Base-by-base conservation (phyloP, 176 grass and related monocot genomes). In the Microstegium vimineum region DNA sequence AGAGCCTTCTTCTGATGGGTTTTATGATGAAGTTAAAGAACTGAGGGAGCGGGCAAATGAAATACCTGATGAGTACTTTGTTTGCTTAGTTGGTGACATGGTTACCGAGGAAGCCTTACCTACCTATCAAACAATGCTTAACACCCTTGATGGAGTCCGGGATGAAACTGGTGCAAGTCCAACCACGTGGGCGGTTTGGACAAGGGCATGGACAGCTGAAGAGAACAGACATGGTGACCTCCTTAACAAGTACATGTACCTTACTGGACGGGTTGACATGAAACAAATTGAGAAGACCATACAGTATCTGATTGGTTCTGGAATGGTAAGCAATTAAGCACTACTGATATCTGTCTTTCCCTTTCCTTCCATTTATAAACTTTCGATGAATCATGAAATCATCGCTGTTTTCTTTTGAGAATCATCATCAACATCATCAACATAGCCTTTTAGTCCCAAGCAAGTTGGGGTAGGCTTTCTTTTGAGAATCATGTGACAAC, bases 71-170 rank as follows among this genome's bases (percentile, higher is more conserved):
- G 89, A 94, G 25, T 94, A 94, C 79, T 94, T 89, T 88, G 92
- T 94, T 67, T 94, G 92, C 74, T 75, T 94, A 66, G 92, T 94
- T 73, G 92, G 92, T 42, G 88, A 94, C 46, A 94, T 94, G 92
- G 84, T 94, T 80, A 94, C 92, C 22, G 92, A 94, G 82, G 92
- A 94, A 78, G 89, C 92, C 23, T 75, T 94, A 32, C 92, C 92
- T 32, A 94, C 92, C 34, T 94, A 94, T 33, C 92, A 94, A 90
- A 89, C 82, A 76, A 89, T 94, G 86, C 86, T 94, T 32, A 94
- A 94, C 80, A 91, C 82, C 69, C 78, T 94, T 69, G 92, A 94
- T 60, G 86, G 85, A 42, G 78, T 94, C 28, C 82, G 79, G 16
- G 92, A 94, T 80, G 86, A 94, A 72, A 94, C 92, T 41, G 92